Conservation (phyloP, 352 stramenopile genomes). For the Globisporangium splendens region DNA sequence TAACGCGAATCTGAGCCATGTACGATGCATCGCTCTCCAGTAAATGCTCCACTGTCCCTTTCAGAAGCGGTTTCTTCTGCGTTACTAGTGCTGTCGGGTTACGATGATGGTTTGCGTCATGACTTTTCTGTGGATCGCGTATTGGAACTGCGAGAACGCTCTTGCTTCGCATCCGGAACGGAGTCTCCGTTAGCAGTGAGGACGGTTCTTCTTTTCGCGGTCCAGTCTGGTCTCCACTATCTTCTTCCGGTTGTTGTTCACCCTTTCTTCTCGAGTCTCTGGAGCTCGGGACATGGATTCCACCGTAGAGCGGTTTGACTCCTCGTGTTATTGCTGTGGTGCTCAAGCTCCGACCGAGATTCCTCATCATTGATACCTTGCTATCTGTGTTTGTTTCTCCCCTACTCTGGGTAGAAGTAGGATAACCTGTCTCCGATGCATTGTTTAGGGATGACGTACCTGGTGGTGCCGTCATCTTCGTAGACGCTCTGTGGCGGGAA, state of each 20-base stretch:
- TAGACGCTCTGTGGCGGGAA: too few species aligned
- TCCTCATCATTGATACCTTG: slow-evolving; percentile 5
- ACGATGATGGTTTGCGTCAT: not conserved
- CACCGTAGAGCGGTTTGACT: not conserved
- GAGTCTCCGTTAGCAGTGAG: not conserved
- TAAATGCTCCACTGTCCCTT: slow-evolving; percentile 58
- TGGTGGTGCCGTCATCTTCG: too few species aligned
- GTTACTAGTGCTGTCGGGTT: not conserved
- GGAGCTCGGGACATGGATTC: not conserved
- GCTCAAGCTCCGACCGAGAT: slow-evolving; percentile 10
- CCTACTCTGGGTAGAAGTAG: too few species aligned
- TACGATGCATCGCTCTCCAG: slow-evolving; percentile 65
- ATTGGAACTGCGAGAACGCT: not conserved
- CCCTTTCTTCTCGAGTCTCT: not conserved
- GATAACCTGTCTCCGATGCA: too few species aligned
- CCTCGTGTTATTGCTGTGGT: not conserved
- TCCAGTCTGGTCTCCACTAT: not conserved
- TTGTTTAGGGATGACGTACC: too few species aligned
- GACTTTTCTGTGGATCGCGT: not conserved
- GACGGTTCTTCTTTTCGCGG: not conserved
- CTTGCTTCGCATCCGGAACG: slow-evolving; percentile 3
- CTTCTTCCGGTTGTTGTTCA: not conserved
- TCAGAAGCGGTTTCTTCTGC: slow-evolving; percentile 21
- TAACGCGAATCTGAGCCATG: slow-evolving; percentile 47
- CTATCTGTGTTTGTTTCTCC: not conserved